Conservation (phyloP, 225 moss, liverwort and hornwort genomes). For the Physcomitrium patens region DNA sequence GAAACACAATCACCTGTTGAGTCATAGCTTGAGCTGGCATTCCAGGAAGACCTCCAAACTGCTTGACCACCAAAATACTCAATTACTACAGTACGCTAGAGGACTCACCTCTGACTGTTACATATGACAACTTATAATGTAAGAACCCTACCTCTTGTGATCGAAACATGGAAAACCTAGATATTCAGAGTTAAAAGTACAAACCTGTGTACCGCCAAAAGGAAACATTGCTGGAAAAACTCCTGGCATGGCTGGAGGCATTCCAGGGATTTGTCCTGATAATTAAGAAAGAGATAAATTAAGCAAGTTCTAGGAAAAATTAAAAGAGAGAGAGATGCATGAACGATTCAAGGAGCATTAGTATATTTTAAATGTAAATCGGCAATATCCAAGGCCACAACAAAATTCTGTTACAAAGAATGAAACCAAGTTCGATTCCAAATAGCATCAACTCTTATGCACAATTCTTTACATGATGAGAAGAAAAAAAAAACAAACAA, state of each 20-base stretch:
- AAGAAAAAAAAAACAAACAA: too few species aligned
- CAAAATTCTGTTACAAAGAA: neutral
- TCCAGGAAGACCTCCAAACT: slow-evolving; percentile 85
- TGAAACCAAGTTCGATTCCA: slow-evolving; percentile 4
- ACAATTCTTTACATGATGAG: too few species aligned
- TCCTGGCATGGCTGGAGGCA: slow-evolving; percentile 93
- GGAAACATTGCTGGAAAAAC: slow-evolving; percentile 97
- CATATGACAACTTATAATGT: slow-evolving; percentile 37
- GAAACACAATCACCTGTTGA: slow-evolving; percentile 81
- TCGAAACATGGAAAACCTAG: slow-evolving; percentile 34
- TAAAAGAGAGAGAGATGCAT: neutral
- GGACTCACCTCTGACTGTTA: slow-evolving; percentile 44
- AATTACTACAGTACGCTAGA: slow-evolving; percentile 62
- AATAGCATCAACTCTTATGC: neutral
- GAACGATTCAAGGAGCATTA: neutral
- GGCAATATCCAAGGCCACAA: neutral
- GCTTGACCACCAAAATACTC: slow-evolving; percentile 65
- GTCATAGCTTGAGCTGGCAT: slow-evolving; percentile 85
- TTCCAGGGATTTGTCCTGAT: slow-evolving; percentile 95
- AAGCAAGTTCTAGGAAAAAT: neutral
- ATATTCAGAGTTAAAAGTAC: slow-evolving; percentile 27
- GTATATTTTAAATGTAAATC: neutral
- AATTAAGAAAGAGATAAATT: neutral
- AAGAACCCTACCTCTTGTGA: slow-evolving; percentile 36
- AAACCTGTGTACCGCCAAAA: slow-evolving; percentile 96